phyloP scores from a whole-genome alignment of 179 eudicot species.

The Heliamphora pulchella region DNA sequence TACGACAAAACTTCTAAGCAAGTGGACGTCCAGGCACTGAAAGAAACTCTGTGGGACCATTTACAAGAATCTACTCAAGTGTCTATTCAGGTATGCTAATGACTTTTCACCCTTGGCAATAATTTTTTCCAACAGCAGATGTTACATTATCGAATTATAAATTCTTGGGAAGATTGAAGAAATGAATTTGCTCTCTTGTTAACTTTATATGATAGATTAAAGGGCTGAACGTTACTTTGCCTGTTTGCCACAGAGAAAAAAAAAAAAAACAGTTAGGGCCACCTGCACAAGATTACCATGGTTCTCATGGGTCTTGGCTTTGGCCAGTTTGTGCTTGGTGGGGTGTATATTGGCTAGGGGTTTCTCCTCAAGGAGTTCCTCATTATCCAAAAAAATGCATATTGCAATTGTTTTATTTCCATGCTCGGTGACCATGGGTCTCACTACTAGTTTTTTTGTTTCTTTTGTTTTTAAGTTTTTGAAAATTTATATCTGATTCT shows the following conservation, averaged over 20 bases:
- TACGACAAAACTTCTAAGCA: constrained; percentile 90
- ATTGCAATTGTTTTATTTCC: too few relatives aligned
- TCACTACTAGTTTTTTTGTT: too few relatives aligned
- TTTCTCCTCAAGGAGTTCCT: too few relatives aligned
- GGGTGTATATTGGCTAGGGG: too few relatives aligned
- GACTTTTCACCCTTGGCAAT: neutral
- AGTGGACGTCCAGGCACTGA: constrained; percentile 90
- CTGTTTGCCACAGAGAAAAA: too few relatives aligned
- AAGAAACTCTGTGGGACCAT: constrained; percentile 85
- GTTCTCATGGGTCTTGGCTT: too few relatives aligned
- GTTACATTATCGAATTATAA: neutral
- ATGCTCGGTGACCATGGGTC: too few relatives aligned
- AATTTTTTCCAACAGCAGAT: neutral
- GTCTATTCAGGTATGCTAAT: constrained; percentile 33
- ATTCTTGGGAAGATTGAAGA: neutral
- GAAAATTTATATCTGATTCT: neutral
- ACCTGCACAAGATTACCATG: neutral
- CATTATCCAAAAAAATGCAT: too few relatives aligned
- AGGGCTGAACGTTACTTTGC: too few relatives aligned
- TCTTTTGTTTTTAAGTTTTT: neutral
- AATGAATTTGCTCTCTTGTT: neutral
- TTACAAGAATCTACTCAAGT: constrained; percentile 37
- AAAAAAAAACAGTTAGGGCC: too few relatives aligned
- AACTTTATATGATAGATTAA: neutral
- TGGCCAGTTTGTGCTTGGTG: too few relatives aligned